phyloP scores from a whole-genome alignment of 2,329 filamentous ascomycete genomes.

The Trichoderma citrinoviride region DNA sequence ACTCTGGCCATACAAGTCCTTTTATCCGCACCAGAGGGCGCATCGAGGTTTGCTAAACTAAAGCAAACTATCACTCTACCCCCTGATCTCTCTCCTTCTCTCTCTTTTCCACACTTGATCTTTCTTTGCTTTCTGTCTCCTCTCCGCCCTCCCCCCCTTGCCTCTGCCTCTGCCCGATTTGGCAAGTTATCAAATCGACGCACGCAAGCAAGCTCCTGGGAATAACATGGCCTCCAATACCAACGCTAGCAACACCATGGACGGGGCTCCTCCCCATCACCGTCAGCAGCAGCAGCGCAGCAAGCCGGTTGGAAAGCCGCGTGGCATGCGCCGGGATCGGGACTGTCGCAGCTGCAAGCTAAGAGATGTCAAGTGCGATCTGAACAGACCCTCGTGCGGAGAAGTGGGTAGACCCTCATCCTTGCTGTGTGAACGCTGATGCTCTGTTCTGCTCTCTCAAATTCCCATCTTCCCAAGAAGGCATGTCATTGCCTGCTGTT shows the following conservation, averaged over 20 bases:
- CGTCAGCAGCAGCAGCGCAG: conserved; percentile 3
- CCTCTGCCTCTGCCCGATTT: background rate
- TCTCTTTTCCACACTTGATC: background rate
- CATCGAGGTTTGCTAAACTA: background rate
- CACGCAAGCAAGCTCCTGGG: background rate
- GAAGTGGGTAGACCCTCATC: conserved; percentile 18
- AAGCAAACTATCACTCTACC: background rate
- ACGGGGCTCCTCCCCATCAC: background rate
- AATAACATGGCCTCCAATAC: conserved; percentile 16
- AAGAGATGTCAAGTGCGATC: conserved; percentile 30
- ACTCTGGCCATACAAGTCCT: background rate
- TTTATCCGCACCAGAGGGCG: background rate
- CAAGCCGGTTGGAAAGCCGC: conserved; percentile 29
- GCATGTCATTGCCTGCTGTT: background rate
- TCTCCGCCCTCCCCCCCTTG: background rate
- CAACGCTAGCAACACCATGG: conserved; percentile 17
- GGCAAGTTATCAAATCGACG: conserved; percentile 8
- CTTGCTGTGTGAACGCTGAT: background rate
- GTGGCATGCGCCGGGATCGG: conserved; percentile 32
- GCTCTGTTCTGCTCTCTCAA: no score
- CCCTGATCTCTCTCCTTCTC: background rate
- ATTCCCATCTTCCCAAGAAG: background rate
- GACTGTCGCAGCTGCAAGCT: conserved; percentile 31
- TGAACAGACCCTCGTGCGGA: conserved; percentile 31
- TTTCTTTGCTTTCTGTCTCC: background rate